Conservation (phyloP, 768 basidiomycete species). For the Scleroderma citrinum region DNA sequence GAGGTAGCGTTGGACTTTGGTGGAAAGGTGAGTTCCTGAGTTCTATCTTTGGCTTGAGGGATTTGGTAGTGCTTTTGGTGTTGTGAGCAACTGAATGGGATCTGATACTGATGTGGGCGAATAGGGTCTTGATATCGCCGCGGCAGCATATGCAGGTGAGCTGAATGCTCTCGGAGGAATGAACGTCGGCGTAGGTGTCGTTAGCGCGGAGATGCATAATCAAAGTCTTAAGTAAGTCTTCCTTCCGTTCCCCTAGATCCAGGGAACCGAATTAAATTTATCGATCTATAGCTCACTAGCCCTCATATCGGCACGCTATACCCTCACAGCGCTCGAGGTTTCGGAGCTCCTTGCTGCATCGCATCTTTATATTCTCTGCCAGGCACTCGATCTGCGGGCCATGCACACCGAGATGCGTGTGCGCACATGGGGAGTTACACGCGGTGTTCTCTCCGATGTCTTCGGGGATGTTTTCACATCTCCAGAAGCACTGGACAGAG, state of each 20-base stretch:
- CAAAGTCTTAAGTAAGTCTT: conserved; percentile 78
- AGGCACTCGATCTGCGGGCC: conserved; percentile 83
- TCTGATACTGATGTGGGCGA: neutral
- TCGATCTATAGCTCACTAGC: conserved; percentile 59
- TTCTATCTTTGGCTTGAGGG: neutral
- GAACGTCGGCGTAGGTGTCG: conserved; percentile 79
- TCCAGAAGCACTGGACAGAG: conserved; percentile 10
- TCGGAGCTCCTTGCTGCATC: conserved; percentile 68
- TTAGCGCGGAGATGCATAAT: conserved; percentile 89
- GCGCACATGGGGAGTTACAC: conserved; percentile 15
- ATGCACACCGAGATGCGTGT: conserved; percentile 60
- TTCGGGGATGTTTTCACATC: conserved; percentile 10
- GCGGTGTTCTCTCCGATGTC: conserved; percentile 1
- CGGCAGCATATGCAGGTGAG: conserved; percentile 77
- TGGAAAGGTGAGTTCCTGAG: conserved; percentile 38
- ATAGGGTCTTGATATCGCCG: conserved; percentile 72
- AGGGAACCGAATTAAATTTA: neutral
- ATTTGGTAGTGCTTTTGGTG: neutral
- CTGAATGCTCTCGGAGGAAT: conserved; percentile 67
- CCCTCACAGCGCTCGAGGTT: conserved; percentile 72
- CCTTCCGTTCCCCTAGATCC: neutral
- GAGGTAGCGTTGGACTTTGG: conserved; percentile 82
- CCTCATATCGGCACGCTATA: conserved; percentile 76
- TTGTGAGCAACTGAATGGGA: neutral
- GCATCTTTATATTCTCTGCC: conserved; percentile 71